Evolutionary conservation across 306 rosid species (phyloP), one percentile per base, ranked within the genome.

Genomic region (Arachis stenosperma): DNA sequence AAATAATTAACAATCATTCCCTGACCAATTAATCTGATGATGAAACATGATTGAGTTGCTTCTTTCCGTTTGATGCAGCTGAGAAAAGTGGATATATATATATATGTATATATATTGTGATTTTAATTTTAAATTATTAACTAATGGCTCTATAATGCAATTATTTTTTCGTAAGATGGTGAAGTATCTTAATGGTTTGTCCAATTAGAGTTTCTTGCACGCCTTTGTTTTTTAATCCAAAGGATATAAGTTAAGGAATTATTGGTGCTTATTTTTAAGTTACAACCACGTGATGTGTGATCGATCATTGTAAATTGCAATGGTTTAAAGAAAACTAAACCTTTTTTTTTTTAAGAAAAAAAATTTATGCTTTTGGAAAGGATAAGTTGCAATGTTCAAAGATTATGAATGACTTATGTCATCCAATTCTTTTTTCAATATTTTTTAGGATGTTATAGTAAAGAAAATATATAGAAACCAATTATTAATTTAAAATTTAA

Each of bases 1-100:
- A 55, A 67, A 74, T 80, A 74, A 74, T 68, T 69, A 74, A 78
- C n/a, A 44, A 79, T 73, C 61, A 79, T 79, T 79, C 58, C 40
- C 54, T 57, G 69, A 40, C 82, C 42, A 65, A 17, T 73, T 73
- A 66, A 66, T 73, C 36, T 30, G 65, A 79, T 74, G 71, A 74
- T 79, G 66, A 43, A 67, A 68, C 22, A 79, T 79, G 50, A 79
- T 79, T 79, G 74, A 72, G 10, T 78, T 78, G 48, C 43, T 58
- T 66, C 37, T 65, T 48, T 58, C 15, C 51, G 6, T 56, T 58
- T n/a, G 61, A 73, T 66, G 75, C 13, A 59, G 41, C 39, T 58
- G 40, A 73, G 36, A 53, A 50, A 67, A 73, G 75, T 67, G 22
- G 48, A 2, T 0, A 33, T 33, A 33, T 33, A 33, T 33, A 33